phyloP scores from a whole-genome alignment of 805 yeast species.

The Lipomyces mesembrius region DNA sequence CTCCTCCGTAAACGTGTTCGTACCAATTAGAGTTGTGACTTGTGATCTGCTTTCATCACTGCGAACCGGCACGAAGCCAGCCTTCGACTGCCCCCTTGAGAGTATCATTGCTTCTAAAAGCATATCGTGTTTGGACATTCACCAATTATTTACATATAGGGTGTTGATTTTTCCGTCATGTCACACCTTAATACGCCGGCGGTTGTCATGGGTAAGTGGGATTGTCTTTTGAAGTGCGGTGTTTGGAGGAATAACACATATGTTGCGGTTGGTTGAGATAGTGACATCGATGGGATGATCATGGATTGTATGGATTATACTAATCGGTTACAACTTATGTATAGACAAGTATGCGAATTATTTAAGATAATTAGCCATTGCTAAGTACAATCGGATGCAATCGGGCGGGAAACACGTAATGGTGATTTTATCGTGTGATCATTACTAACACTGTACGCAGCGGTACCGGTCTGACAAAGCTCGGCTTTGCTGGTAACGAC shows the following conservation, averaged over 20 bases:
- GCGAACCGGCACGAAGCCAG: neutral
- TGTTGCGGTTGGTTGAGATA: neutral
- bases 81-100: neutral
- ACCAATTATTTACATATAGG: neutral
- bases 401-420: no score
- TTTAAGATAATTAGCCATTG: neutral
- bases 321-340: neutral
- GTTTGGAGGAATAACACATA: no score
- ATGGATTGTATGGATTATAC: neutral
- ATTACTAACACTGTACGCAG: conserved; percentile 48
- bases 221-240: conserved; percentile 23
- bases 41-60: neutral
- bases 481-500: conserved; percentile 98
- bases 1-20: no score
- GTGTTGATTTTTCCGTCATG: conserved; percentile 20
- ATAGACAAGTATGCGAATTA: conserved; percentile 45
- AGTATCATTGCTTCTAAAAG: neutral
- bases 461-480: conserved; percentile 96
- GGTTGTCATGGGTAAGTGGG: conserved; percentile 87
- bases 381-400: neutral
- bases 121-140: neutral
- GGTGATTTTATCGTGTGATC: neutral
- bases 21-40: neutral
- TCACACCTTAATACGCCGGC: conserved; percentile 59
- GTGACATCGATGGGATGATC: neutral